Percentiles rank a stretch among this genome's conserved stretches.
Conservation (phyloP, 768 basidiomycete species). For the Serendipita sp. region DNA sequence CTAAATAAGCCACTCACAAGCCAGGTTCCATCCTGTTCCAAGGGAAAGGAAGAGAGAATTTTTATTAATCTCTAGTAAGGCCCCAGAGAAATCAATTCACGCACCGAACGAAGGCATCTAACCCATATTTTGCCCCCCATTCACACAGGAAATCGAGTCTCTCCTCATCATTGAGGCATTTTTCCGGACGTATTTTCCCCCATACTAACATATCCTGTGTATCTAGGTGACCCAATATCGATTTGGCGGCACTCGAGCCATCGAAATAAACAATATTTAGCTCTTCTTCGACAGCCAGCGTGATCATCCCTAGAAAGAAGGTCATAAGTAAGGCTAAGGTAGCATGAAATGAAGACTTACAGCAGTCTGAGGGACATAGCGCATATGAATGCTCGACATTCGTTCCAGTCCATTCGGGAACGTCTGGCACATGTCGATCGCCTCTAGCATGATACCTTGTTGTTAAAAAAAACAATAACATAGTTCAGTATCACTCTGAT, state of each 20-base stretch:
- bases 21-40: background rate
- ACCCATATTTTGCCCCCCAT: constrained; percentile 19
- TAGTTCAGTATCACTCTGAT: background rate
- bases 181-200: constrained; percentile 12
- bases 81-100: background rate
- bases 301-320: constrained; percentile 11
- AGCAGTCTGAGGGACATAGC: background rate
- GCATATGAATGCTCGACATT: background rate
- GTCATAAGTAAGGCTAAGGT: background rate
- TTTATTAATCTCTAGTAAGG: too few species aligned
- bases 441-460: background rate
- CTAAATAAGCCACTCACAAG: background rate
- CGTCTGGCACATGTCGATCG: background rate
- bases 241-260: constrained; percentile 18
- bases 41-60: background rate
- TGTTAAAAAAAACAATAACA: background rate
- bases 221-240: constrained; percentile 20
- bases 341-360: background rate
- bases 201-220: constrained; percentile 23
- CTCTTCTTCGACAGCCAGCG: constrained; percentile 16
- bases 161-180: constrained; percentile 16
- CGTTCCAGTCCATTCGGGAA: background rate
- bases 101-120: constrained; percentile 22
- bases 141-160: constrained; percentile 19
- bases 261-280: constrained; percentile 22